These are phyloP conservation scores for Paecilomyces sp. DNA, from an alignment of 2,329 filamentous ascomycete species.

Conservation along the genomic window DNA sequence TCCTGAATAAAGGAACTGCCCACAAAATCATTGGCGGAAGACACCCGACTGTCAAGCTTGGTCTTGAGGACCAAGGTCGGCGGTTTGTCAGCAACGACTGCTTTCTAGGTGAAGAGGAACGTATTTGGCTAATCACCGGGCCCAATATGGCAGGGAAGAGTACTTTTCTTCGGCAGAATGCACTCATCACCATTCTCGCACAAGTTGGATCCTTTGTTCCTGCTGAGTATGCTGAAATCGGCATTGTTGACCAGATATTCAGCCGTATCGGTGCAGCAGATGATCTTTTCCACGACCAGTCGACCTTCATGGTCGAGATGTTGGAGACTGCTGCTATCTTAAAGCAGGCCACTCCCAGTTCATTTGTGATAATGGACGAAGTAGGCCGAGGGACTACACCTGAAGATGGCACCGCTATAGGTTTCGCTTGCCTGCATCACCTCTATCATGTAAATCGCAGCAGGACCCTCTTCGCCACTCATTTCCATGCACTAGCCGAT, in stretches of 20 bases:
- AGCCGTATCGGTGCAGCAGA: conserved; percentile 90
- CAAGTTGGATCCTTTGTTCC: conserved; percentile 92
- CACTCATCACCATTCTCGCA: conserved; percentile 85
- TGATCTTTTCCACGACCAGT: conserved; percentile 89
- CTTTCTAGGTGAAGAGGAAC: conserved; percentile 68
- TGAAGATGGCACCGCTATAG: conserved; percentile 82
- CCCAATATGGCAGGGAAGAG: conserved; percentile 99
- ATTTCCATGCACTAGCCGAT: conserved; percentile 82
- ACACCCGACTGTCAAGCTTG: conserved; percentile 86
- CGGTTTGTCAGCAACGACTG: conserved; percentile 83
- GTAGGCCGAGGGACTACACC: conserved; percentile 91
- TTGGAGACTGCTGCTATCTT: conserved; percentile 89
- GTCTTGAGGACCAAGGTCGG: conserved; percentile 70
- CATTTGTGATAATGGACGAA: conserved; percentile 98
- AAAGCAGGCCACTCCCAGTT: conserved; percentile 71
- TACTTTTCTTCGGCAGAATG: conserved; percentile 92
- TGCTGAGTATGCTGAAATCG: conserved; percentile 75
- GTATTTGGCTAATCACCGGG: conserved; percentile 60
- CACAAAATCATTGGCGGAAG: conserved; percentile 80
- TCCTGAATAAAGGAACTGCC: conserved; percentile 55
- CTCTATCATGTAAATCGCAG: conserved; percentile 70
- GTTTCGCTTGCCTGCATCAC: conserved; percentile 81
- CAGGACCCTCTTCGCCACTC: conserved; percentile 84
- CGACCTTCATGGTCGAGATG: conserved; percentile 99
- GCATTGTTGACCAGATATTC: conserved; percentile 93